These are phyloP conservation scores for Diplocarpon mali DNA, from an alignment of 2,329 filamentous ascomycete genomes.

Conservation along the genomic window DNA sequence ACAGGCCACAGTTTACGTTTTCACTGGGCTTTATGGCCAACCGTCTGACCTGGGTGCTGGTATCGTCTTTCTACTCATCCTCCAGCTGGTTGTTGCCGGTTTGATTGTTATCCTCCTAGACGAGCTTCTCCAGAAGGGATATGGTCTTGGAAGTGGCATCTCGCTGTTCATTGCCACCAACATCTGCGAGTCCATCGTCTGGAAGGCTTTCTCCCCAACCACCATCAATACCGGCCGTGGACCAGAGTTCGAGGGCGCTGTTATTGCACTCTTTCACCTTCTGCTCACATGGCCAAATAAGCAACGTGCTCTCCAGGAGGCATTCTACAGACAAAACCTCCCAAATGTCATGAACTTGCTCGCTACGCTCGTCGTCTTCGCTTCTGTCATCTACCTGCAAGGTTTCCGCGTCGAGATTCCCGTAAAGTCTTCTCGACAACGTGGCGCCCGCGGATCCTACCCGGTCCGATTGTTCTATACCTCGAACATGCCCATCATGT, in stretches of 20 bases:
- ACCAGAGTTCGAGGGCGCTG: slow-evolving; percentile 96
- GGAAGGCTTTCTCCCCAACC: slow-evolving; percentile 98
- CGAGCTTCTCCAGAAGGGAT: slow-evolving; percentile 98
- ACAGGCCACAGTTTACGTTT: slow-evolving; percentile 95
- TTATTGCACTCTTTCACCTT: slow-evolving; percentile 95
- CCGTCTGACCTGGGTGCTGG: slow-evolving; percentile 94
- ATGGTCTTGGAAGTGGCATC: slow-evolving; percentile 95
- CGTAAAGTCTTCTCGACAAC: slow-evolving; percentile 98
- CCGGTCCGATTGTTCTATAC: slow-evolving; percentile 99
- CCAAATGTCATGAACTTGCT: slow-evolving; percentile 99
- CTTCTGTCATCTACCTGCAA: slow-evolving; percentile 96
- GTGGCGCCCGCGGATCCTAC: slow-evolving; percentile 96
- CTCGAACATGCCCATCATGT: slow-evolving; percentile 99
- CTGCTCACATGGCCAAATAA: slow-evolving; percentile 99
- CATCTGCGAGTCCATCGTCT: slow-evolving; percentile 99
- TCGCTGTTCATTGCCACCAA: slow-evolving; percentile 99
- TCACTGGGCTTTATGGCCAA: slow-evolving; percentile 94
- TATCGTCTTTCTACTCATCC: slow-evolving; percentile 95
- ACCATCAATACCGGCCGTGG: slow-evolving; percentile 99
- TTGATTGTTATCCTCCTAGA: slow-evolving; percentile 98
- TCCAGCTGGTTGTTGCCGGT: slow-evolving; percentile 94
- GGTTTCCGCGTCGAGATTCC: slow-evolving; percentile 99
- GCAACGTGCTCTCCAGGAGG: slow-evolving; percentile 94
- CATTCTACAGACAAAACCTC: slow-evolving; percentile 98
- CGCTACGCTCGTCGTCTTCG: slow-evolving; percentile 86